phyloP scores from a whole-genome alignment of 352 stramenopile genomes.

The Phytophthora sp. region DNA sequence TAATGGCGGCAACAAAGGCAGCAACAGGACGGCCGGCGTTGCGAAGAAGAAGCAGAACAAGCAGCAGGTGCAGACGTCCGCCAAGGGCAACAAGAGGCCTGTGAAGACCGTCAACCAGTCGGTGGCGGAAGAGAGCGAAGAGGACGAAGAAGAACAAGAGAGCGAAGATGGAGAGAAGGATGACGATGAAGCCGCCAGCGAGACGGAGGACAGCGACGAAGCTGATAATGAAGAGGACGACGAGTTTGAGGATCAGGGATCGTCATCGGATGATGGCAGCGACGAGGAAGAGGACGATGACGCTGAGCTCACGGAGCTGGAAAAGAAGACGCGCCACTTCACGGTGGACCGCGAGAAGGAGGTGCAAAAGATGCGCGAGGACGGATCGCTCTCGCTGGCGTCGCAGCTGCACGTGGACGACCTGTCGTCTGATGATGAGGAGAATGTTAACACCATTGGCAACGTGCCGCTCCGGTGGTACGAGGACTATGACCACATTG shows the following conservation, averaged over 20 bases:
- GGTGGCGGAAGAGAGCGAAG: slow-evolving; percentile 22
- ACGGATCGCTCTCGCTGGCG: slow-evolving; percentile 81
- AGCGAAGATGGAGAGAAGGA: slow-evolving; percentile 38
- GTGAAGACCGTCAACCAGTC: slow-evolving; percentile 33
- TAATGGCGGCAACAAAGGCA: slow-evolving; percentile 25
- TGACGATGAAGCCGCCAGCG: slow-evolving; percentile 45
- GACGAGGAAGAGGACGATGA: slow-evolving; percentile 79
- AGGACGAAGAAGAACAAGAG: too few relatives aligned
- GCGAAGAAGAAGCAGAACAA: slow-evolving; percentile 38
- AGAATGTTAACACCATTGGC: slow-evolving; percentile 96
- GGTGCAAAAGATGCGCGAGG: slow-evolving; percentile 84
- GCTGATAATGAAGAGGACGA: slow-evolving; percentile 67
- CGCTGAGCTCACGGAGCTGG: slow-evolving; percentile 73
- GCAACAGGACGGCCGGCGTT: slow-evolving; percentile 35
- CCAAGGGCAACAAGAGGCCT: slow-evolving; percentile 21
- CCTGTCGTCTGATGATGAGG: slow-evolving; percentile 98
- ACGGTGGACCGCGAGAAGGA: slow-evolving; percentile 76
- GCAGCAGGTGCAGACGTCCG: slow-evolving; percentile 18
- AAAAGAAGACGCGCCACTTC: slow-evolving; percentile 83
- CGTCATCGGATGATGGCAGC: slow-evolving; percentile 76
- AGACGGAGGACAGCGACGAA: slow-evolving; percentile 73
- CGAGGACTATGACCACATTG: slow-evolving; percentile 99
- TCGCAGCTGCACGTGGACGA: slow-evolving; percentile 97
- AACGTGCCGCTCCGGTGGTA: slow-evolving; percentile 99
- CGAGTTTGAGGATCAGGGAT: slow-evolving; percentile 89